Evolutionary conservation across 208 protist species (phyloP), one percentile per base, ranked within the genome.

Genomic region (Trypanosoma brucei): DNA sequence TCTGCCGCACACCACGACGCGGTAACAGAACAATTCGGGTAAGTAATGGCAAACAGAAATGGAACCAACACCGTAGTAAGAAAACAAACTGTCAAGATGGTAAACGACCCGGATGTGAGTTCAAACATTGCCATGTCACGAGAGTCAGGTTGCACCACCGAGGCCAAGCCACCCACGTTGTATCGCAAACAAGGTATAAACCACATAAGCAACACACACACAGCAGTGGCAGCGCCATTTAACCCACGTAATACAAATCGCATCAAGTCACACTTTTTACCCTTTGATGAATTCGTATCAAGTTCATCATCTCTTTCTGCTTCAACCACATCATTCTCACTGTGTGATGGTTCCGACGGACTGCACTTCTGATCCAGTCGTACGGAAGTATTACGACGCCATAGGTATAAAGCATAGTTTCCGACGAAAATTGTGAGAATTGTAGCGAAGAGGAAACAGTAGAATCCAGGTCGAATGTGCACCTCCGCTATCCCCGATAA

Each of bases 1-100:
- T 98, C 92, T 2, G 85, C 70, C 0, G 81, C 84, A 22, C 81
- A 86, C 95, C 96, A 98, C 36, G 96, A 94, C n/a, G 91, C 79
- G 3, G 96, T 36, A 37, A 88, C 75, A 3, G 48, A 6, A 30
- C 9, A 59, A 0, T 52, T 35, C 1, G 59, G 64, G 45, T 69
- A 78, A 6, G 72, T 37, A 2, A 65, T 14, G n/a, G 65, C 53
- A 44, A 78, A 84, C 2, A 86, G 13, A 40, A 63, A 61, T 6
- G 86, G 86, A 0, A 72, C 71, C 9, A 87, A 34, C 3, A 84
- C 45, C 2, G 88, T 60, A 0, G 81, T 87, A 8, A 78, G 39
- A 4, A 90, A 1, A 5, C 59, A 52, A 2, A 81, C 50, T 3
- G 63, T 4, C 3, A 75, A 65, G 35, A 70, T 67, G 11, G 55